Evolutionary conservation across 805 yeast species (phyloP), one percentile per base, ranked within the genome.

Genomic region (Sugiyamaella marilandica): DNA sequence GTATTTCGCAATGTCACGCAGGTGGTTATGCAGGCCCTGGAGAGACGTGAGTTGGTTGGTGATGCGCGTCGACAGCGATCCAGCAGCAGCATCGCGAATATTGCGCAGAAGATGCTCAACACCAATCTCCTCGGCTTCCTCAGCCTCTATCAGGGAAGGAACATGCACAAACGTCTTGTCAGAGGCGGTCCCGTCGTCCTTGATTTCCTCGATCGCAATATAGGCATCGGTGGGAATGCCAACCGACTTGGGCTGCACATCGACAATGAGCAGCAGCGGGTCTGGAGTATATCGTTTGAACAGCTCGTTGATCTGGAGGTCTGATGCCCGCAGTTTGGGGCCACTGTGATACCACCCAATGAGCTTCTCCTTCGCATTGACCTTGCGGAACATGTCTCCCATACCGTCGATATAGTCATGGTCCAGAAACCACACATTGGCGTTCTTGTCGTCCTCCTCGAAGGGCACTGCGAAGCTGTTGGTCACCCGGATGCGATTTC

Each of bases 331-430:
- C 59, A 95, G 78, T 68, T 90, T 90, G 16, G 98, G 97, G 3
- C 99, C 99, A 8, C 96, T 85, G 70, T 94, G 99, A 68, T 94
- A 94, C 99, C 99, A 94, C n/a, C 99, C 99, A 66, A 94, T 83
- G 46, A 94, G 77, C 67, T 83, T 87, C 70, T 94, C 99, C 72
- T 88, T 91, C 16, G 99, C 99, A 72, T 91, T 95, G 68, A 94
- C 91, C 70, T 95, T 94, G 68, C 87, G 89, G 73, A 90, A 92
- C 99, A 94, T 94, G 61, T 90, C 97, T 59, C 90, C 85, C 99
- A 94, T 94, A 51, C 87, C 81, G 66, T 92, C 98, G 55, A 94
- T 88, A 69, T 84, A 94, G 68, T 94, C 92, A 73, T 94, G 99
- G 68, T 94, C 99, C 63, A 94, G 74, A 66, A 94, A 94, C 98